A percentile compares a stretch with the other conserved stretches of the same genome.
phyloP scores from a whole-genome alignment of 2,329 filamentous ascomycete genomes.

The Xylaria digitata region DNA sequence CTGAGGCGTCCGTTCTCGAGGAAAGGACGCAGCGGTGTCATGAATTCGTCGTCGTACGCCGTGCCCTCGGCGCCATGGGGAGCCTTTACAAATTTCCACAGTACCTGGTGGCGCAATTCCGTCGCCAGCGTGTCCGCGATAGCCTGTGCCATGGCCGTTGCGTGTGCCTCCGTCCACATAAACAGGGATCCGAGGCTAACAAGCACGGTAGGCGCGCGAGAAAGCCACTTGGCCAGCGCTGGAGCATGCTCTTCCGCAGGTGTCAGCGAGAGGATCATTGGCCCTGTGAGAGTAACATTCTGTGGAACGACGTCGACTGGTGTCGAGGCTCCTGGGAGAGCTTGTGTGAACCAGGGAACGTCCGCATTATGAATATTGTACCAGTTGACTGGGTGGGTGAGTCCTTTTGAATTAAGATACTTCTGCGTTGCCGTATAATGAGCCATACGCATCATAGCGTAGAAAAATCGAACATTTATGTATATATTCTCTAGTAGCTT shows the following conservation, averaged over 20 bases:
- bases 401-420: constrained; percentile 35
- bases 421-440: constrained; percentile 13
- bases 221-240: constrained; percentile 34
- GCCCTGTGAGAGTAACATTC: constrained; percentile 39
- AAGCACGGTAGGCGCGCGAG: constrained; percentile 37
- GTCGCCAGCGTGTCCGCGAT: constrained; percentile 27
- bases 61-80: constrained; percentile 3
- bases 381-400: constrained; percentile 29
- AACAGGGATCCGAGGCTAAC: constrained; percentile 38
- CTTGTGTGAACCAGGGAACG: constrained; percentile 38
- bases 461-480: constrained; percentile 34
- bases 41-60: constrained; percentile 33
- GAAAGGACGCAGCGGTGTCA: constrained; percentile 31
- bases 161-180: constrained; percentile 28
- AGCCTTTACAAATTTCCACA: constrained; percentile 38
- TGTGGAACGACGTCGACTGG: constrained; percentile 37
- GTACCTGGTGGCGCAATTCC: constrained; percentile 27
- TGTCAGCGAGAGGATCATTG: constrained; percentile 34
- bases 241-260: constrained; percentile 33
- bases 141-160: constrained; percentile 36
- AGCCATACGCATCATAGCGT: constrained; percentile 31
- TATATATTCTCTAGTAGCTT: constrained; percentile 39
- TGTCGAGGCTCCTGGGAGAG: constrained; percentile 34
- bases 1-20: constrained; percentile 35
- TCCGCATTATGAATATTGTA: constrained; percentile 26